A percentile compares a stretch with the other conserved stretches of the same genome.
These are phyloP conservation scores for Deinandra increscens DNA, from an alignment of 129 eudicot species.

Conservation along the genomic window DNA sequence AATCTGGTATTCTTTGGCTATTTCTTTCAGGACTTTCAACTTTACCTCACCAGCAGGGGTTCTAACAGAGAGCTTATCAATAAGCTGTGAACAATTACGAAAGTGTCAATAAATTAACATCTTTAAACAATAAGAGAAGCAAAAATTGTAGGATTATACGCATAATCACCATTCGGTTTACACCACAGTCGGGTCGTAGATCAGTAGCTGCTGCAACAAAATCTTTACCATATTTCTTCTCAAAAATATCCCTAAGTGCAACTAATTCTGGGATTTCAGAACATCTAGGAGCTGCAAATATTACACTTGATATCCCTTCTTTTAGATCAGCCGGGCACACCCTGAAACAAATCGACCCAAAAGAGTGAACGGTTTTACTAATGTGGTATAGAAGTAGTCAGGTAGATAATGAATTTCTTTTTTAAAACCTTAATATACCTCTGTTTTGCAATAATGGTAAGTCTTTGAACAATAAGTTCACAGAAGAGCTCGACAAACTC, in stretches of 20 bases:
- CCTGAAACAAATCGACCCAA: slow-evolving; percentile 40
- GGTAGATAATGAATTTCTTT: background rate
- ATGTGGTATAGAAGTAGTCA: background rate
- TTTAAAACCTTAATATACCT: slow-evolving; percentile 37
- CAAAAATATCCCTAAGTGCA: slow-evolving; percentile 72
- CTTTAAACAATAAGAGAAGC: background rate
- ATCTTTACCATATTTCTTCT: slow-evolving; percentile 93
- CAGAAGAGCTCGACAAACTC: slow-evolving; percentile 97
- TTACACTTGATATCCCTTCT: slow-evolving; percentile 88
- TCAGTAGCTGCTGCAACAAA: slow-evolving; percentile 92
- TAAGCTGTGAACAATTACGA: slow-evolving; percentile 50
- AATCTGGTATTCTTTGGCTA: slow-evolving; percentile 91
- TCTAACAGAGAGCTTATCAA: slow-evolving; percentile 93
- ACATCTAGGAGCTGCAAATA: slow-evolving; percentile 92
- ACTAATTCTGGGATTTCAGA: slow-evolving; percentile 92
- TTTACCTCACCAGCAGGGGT: slow-evolving; percentile 89
- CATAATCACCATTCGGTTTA: slow-evolving; percentile 70
- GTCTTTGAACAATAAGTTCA: slow-evolving; percentile 80
- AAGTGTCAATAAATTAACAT: background rate
- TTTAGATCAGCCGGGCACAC: slow-evolving; percentile 85
- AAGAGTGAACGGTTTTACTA: slow-evolving; percentile 12
- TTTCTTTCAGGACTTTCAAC: slow-evolving; percentile 82
- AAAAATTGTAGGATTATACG: background rate
- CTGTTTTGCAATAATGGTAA: slow-evolving; percentile 79
- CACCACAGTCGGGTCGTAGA: slow-evolving; percentile 89